A percentile compares a stretch with the other conserved stretches of the same genome.
phyloP scores from a whole-genome alignment of 2,329 filamentous ascomycete genomes.

The Claviceps citrina region DNA sequence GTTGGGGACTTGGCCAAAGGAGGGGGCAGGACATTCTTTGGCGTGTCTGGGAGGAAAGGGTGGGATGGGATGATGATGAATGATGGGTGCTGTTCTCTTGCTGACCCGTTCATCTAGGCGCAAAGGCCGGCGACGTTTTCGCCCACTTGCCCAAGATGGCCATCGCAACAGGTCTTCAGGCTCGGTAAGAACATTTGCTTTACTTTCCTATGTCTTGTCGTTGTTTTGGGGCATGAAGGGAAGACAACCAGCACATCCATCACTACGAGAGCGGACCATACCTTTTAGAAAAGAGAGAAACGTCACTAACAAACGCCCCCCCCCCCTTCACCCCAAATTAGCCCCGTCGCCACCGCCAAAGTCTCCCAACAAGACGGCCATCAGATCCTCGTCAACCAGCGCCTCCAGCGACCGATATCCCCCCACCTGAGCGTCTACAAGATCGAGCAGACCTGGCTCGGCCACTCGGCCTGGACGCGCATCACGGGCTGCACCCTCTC shows the following conservation, averaged over 20 bases:
- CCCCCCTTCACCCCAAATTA: constrained; percentile 10
- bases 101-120: constrained; percentile 13
- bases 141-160: constrained; percentile 27
- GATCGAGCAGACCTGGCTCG: constrained; percentile 72
- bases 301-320: neutral
- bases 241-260: neutral
- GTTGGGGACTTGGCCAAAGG: too few species aligned
- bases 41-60: neutral
- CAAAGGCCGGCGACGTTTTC: constrained; percentile 30
- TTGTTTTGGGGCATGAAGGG: neutral
- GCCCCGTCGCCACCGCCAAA: constrained; percentile 40
- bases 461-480: constrained; percentile 57
- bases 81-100: neutral
- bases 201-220: too few species aligned
- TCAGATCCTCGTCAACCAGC: constrained; percentile 65
- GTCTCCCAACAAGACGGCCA: constrained; percentile 37
- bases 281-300: neutral
- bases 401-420: constrained; percentile 63
- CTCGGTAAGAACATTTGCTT: constrained; percentile 25
- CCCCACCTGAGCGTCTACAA: constrained; percentile 81
- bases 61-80: neutral
- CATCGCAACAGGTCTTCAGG: constrained; percentile 28
- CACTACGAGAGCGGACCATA: neutral
- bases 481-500: constrained; percentile 65
- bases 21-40: neutral